These are phyloP conservation scores for Colletotrichum sp. DNA, from an alignment of 2,329 filamentous ascomycete genomes.

Conservation along the genomic window DNA sequence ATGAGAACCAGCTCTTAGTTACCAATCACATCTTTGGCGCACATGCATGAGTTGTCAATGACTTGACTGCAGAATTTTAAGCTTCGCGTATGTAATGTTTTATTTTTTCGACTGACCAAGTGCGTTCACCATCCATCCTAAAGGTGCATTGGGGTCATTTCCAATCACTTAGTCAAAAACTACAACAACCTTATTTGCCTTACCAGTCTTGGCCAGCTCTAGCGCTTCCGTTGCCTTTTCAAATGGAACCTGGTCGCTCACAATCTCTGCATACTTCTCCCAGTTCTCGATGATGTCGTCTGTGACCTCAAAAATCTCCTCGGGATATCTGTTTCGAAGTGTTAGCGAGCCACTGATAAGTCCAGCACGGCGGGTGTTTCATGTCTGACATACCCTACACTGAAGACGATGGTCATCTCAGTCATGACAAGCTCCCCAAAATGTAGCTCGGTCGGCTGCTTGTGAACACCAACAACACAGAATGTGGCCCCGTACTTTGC, in stretches of 20 bases:
- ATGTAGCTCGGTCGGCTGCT: neutral
- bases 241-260: neutral
- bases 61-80: neutral
- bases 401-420: neutral
- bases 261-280: constrained; percentile 2
- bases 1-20: neutral
- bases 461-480: neutral
- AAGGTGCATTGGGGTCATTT: neutral
- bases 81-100: neutral
- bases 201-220: neutral
- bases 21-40: neutral
- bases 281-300: constrained; percentile 3
- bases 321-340: neutral
- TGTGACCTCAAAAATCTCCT: constrained; percentile 4
- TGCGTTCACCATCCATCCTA: fast-evolving
- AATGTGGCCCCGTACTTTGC: neutral
- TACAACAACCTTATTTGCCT: constrained; percentile 4
- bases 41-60: neutral
- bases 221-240: neutral
- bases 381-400: neutral
- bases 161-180: neutral
- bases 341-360: neutral
- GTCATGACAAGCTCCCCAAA: neutral
- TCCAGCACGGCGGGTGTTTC: neutral
- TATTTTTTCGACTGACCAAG: neutral